Percentiles rank a stretch among this genome's conserved stretches.
Conservation (phyloP, 2,329 filamentous ascomycete species). For the Trichothecium roseum region DNA sequence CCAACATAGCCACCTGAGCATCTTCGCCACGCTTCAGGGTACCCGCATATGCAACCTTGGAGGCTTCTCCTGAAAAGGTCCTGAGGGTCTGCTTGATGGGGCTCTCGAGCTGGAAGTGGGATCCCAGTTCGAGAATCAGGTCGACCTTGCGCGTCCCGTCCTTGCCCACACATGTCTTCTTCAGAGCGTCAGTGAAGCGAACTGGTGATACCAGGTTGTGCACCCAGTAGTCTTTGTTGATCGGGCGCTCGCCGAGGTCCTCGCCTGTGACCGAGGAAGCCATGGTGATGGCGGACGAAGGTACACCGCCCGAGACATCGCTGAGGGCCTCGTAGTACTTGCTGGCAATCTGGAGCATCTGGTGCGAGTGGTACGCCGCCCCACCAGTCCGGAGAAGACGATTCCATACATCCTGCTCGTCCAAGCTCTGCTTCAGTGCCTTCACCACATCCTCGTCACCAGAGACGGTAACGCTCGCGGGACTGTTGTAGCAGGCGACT, state of each 20-base stretch:
- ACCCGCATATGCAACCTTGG: not conserved
- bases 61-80: not conserved
- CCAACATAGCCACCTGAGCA: not conserved
- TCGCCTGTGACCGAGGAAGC: slow-evolving; percentile 19
- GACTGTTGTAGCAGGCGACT: slow-evolving; percentile 35
- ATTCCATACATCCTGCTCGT: slow-evolving; percentile 1
- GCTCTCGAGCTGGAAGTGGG: slow-evolving; percentile 6
- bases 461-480: slow-evolving; percentile 34
- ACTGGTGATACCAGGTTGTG: slow-evolving; percentile 14
- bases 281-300: not conserved
- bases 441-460: slow-evolving; percentile 23
- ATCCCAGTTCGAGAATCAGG: slow-evolving; percentile 8
- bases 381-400: slow-evolving; percentile 8
- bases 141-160: not conserved
- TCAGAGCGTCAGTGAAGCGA: slow-evolving; percentile 4
- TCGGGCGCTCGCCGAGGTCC: slow-evolving; percentile 3
- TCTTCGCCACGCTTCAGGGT: not conserved
- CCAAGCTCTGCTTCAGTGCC: not conserved
- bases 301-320: not conserved
- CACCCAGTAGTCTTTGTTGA: slow-evolving; percentile 10
- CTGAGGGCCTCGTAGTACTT: slow-evolving; percentile 9
- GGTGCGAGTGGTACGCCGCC: slow-evolving; percentile 9
- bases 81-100: slow-evolving; percentile 5
- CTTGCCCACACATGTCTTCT: not conserved
- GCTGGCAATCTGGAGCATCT: slow-evolving; percentile 4